These are phyloP conservation scores for Trypanosomatidae sp. DNA, from an alignment of 208 protist genomes.

Conservation along the genomic window DNA sequence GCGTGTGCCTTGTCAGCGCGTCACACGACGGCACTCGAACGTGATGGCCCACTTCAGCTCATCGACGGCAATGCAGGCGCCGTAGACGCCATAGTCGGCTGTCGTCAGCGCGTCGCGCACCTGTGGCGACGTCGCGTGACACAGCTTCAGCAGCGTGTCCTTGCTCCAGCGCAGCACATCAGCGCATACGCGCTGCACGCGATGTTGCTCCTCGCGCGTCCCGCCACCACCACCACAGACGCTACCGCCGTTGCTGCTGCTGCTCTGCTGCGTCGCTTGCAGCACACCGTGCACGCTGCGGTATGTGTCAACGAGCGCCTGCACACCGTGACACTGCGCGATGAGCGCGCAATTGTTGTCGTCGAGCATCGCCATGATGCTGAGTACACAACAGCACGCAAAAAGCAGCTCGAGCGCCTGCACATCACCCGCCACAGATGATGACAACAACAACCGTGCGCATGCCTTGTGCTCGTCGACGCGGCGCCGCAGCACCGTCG, in stretches of 20 bases:
- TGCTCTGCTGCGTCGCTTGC: no score
- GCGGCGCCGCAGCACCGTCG: no score
- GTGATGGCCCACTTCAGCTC: conserved; percentile 60
- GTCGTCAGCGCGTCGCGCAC: conserved; percentile 11
- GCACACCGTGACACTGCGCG: conserved; percentile 33
- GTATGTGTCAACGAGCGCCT: conserved; percentile 39
- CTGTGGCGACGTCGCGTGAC: conserved; percentile 6
- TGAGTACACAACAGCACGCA: conserved; percentile 32
- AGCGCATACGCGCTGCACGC: conserved; percentile 16
- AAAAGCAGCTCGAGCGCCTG: conserved; percentile 49
- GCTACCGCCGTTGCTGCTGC: no score
- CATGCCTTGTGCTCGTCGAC: no score
- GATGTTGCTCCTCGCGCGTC: conserved; percentile 5
- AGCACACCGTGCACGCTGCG: no score
- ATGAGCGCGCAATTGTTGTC: conserved; percentile 43
- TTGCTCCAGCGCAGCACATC: conserved; percentile 38
- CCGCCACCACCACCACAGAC: no score
- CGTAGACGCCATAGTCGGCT: conserved; percentile 44
- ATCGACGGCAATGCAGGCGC: conserved; percentile 40
- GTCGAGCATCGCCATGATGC: conserved; percentile 53
- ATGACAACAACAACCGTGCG: no score
- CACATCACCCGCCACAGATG: no score
- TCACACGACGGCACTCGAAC: conserved; percentile 10
- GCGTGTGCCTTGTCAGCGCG: no score
- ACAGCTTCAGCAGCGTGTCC: conserved; percentile 47